A percentile compares a stretch with the other conserved stretches of the same genome.
phyloP scores from a whole-genome alignment of 805 yeast species.

The Ogataea paradorogensis region DNA sequence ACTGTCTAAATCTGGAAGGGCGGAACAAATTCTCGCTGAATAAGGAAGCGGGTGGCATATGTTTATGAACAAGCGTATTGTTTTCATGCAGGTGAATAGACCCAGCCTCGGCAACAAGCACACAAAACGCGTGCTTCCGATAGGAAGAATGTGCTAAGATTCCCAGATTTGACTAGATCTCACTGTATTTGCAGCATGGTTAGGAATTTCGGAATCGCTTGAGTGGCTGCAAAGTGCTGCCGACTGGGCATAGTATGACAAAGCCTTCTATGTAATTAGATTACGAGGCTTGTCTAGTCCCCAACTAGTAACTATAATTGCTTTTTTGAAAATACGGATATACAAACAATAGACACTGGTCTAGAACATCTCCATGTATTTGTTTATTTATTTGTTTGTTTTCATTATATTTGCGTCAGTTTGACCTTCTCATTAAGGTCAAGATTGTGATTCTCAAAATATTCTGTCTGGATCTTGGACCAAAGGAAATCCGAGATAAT shows the following conservation, averaged over 20 bases:
- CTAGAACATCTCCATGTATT: neutral
- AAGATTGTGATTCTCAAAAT: constrained; percentile 41
- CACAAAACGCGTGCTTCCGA: neutral
- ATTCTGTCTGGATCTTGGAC: constrained; percentile 72
- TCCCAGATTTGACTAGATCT: too few species aligned
- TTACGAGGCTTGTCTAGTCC: too few species aligned
- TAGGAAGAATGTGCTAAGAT: neutral
- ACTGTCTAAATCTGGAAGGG: neutral
- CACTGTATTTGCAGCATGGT: too few species aligned
- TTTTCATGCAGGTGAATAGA: neutral
- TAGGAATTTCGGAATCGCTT: too few species aligned
- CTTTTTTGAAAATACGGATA: too few species aligned
- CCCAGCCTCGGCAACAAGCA: neutral
- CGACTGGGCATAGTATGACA: too few species aligned
- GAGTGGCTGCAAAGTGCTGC: too few species aligned
- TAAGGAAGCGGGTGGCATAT: neutral
- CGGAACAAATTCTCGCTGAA: neutral
- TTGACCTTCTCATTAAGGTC: constrained; percentile 38
- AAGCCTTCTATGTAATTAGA: too few species aligned
- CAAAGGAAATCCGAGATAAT: constrained; percentile 75
- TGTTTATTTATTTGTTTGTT: neutral
- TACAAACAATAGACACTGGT: neutral
- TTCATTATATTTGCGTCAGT: constrained; percentile 46
- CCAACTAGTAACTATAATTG: too few species aligned
- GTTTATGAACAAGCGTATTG: neutral